These are phyloP conservation scores for Apiospora koreana DNA, from an alignment of 2,329 filamentous ascomycete species.

Conservation along the genomic window DNA sequence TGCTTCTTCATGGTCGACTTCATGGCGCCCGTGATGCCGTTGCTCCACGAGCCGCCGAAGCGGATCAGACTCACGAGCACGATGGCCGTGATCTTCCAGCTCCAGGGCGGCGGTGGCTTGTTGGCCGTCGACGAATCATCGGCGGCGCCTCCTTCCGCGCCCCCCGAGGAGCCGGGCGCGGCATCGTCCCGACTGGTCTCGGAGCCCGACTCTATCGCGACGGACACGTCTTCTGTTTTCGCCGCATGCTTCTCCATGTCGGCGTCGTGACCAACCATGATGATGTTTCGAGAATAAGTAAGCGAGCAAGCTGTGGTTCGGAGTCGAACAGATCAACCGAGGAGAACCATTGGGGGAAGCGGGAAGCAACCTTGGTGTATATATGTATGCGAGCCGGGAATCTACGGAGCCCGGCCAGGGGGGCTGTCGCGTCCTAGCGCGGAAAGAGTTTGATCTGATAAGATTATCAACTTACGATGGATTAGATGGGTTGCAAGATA, in stretches of 20 bases:
- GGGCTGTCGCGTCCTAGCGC: not conserved
- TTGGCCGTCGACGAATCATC: not conserved
- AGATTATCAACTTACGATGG: not conserved
- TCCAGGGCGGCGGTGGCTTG: slow-evolving; percentile 15
- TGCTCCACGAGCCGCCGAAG: slow-evolving; percentile 61
- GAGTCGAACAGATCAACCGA: not conserved
- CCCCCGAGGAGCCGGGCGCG: not conserved
- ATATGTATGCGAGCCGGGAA: not conserved
- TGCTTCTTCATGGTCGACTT: slow-evolving; percentile 63
- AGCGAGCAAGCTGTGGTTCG: not conserved
- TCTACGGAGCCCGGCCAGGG: not conserved
- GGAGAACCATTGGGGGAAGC: not conserved
- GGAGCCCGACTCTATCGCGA: not conserved
- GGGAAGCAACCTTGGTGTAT: not conserved
- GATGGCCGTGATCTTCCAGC: slow-evolving; percentile 43
- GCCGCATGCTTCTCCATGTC: not conserved
- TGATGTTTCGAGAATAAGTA: not conserved
- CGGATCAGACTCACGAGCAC: slow-evolving; percentile 55
- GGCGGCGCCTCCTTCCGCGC: not conserved
- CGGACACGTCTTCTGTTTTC: not conserved
- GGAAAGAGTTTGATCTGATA: not conserved
- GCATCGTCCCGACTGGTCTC: not conserved
- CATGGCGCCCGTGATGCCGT: slow-evolving; percentile 61
- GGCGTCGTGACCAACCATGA: not conserved
- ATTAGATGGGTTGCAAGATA: not conserved